Conservation (phyloP, 1,139 yeast genomes). For the Suhomyces maxii region DNA sequence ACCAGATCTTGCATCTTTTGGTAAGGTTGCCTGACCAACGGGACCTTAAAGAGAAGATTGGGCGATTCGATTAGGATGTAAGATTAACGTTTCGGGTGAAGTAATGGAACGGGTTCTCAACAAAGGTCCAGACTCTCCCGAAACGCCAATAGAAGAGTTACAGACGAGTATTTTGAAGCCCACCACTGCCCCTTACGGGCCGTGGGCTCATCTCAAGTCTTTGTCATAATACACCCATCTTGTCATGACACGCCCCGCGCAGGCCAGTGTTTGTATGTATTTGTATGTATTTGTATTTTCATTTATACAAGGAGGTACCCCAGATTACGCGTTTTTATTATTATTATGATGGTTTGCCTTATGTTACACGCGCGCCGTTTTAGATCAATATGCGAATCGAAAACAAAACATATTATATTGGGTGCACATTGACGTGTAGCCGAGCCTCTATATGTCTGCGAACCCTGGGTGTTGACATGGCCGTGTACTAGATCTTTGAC, state of each 20-base stretch:
- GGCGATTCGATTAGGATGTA: too few species aligned
- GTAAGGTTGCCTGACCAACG: too few species aligned
- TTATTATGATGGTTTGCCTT: background rate
- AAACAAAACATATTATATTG: constrained; percentile 2
- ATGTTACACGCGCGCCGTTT: background rate
- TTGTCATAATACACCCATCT: background rate
- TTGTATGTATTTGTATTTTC: too few species aligned
- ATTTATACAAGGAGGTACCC: background rate
- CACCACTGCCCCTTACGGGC: background rate
- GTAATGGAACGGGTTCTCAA: background rate
- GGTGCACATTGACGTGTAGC: constrained; percentile 2
- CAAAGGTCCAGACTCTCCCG: background rate
- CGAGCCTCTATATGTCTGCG: constrained; percentile 1
- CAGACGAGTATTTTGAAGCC: background rate
- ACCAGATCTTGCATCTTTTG: too few species aligned
- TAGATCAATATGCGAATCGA: background rate
- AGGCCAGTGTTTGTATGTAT: background rate
- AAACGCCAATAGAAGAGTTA: background rate
- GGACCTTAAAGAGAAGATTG: too few species aligned
- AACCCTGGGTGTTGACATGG: background rate
- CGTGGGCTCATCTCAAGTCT: background rate
- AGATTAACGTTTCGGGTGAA: background rate
- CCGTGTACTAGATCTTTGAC: background rate
- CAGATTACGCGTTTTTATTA: background rate
- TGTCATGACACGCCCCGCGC: background rate